Base-by-base conservation (phyloP, 139 green algal genomes). In the Microglena sp. region DNA sequence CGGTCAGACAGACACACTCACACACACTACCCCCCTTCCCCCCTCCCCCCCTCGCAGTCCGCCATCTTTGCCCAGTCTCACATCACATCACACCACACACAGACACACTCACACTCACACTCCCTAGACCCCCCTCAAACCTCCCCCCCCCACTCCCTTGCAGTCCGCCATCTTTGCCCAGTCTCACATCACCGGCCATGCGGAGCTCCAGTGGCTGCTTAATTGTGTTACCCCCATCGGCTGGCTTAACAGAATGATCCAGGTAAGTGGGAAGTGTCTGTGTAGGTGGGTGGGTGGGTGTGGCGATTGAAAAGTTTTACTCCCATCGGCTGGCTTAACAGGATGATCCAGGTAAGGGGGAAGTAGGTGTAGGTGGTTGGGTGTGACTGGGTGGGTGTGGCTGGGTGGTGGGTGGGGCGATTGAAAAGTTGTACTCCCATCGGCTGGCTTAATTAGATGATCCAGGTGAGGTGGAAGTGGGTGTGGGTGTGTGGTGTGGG, bases 291-390 rank as follows among this genome's bases (percentile, higher is more conserved):
- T n/a, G n/a, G n/a, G n/a, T n/a, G n/a, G n/a, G n/a, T n/a, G 35
- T 70, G 64, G 64, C 35, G 63, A 35, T 35, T 64, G 28, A 64
- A 64, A 57, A 97, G 92, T 72, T 67, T 80, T 7, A 95, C 89
- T 7, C 92, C 92, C 31, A 86, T 98, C 7, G 90, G 89, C 2
- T 98, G 93, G 93, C 85, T 99, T 21, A 77, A 90, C 29, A 80
- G 87, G 45, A 98, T 98, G 93, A 97, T 97, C 60, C 93, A 99
- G 73, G 98, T 93, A 82, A n/a, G n/a, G n/a, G n/a, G n/a, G n/a
- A n/a, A n/a, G n/a, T n/a, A n/a, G n/a, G n/a, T n/a, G n/a, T n/a
- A n/a, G n/a, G n/a, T n/a, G n/a, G n/a, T n/a, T n/a, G n/a, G n/a
- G n/a, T n/a, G n/a, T n/a, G n/a, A n/a, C n/a, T n/a, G n/a, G n/a